These are phyloP conservation scores for Glonium stellatum DNA, from an alignment of 495 filamentous ascomycete genomes.

Conservation along the genomic window DNA sequence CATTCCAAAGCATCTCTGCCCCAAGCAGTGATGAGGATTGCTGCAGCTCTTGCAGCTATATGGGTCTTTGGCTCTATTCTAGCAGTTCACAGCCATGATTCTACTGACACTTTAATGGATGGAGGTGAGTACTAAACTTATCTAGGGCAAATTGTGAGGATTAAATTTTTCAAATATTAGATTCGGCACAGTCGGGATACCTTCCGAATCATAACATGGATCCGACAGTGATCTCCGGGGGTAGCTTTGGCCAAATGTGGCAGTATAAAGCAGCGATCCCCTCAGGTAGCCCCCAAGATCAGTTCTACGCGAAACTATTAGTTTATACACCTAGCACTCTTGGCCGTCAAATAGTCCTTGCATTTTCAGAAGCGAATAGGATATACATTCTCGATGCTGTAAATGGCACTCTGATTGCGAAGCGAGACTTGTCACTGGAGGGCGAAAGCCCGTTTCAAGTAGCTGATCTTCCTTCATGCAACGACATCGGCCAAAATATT, in stretches of 20 bases:
- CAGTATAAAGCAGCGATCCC: background rate
- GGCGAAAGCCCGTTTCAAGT: conserved; percentile 29
- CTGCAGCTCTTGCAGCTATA: too few species aligned
- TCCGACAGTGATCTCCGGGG: conserved; percentile 11
- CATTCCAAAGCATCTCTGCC: too few species aligned
- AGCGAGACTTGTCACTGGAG: background rate
- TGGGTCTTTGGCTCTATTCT: background rate
- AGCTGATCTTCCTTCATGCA: conserved; percentile 16
- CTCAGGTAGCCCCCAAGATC: background rate
- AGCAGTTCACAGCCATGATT: background rate
- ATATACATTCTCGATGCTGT: conserved; percentile 37
- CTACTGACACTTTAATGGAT: background rate
- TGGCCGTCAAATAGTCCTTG: conserved; percentile 36
- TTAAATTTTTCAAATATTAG: background rate
- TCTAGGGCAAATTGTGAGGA: background rate
- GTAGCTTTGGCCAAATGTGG: conserved; percentile 13
- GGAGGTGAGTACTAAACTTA: background rate
- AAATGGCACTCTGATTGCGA: conserved; percentile 29
- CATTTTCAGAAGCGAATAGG: conserved; percentile 38
- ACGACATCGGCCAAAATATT: conserved; percentile 8
- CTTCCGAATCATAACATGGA: conserved; percentile 21
- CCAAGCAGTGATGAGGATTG: too few species aligned
- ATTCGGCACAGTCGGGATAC: conserved; percentile 5
- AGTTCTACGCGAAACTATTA: conserved; percentile 41
- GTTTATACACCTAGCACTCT: conserved; percentile 36